Conservation (phyloP, 768 basidiomycete genomes). For the Pleurotus salmoneostramineus region DNA sequence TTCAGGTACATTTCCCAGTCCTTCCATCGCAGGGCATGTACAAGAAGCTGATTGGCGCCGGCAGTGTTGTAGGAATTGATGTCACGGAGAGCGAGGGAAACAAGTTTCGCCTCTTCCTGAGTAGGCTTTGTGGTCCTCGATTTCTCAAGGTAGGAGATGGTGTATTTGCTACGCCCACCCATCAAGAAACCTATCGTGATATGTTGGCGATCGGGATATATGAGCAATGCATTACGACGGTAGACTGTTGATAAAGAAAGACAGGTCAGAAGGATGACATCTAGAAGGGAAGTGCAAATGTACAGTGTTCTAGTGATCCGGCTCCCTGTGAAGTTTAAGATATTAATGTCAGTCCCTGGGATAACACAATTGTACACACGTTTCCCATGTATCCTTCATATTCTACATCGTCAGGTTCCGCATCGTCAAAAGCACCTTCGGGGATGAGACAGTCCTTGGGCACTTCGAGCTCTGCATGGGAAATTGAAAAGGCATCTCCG, state of each 20-base stretch:
- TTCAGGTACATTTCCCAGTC: constrained; percentile 22
- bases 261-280: background rate
- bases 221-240: constrained; percentile 25
- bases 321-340: constrained; percentile 15
- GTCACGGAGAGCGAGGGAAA: constrained; percentile 1
- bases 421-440: constrained; percentile 27
- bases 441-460: constrained; percentile 26
- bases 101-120: constrained; percentile 8
- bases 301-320: constrained; percentile 26
- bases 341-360: background rate
- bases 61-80: no score
- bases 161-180: constrained; percentile 16
- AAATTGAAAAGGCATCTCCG: constrained; percentile 16
- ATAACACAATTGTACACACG: constrained; percentile 19
- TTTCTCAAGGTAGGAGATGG: constrained; percentile 15
- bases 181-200: constrained; percentile 13
- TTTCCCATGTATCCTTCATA: constrained; percentile 40
- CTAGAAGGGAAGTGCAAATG: background rate
- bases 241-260: constrained; percentile 19
- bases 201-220: constrained; percentile 20
- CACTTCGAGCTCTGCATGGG: constrained; percentile 14
- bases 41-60: constrained; percentile 9
- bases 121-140: constrained; percentile 11
- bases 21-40: constrained; percentile 23
- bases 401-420: constrained; percentile 27